Evolutionary conservation across 2,329 filamentous ascomycete species (phyloP).

Genomic region (Sporothrix brunneoviolacea): DNA sequence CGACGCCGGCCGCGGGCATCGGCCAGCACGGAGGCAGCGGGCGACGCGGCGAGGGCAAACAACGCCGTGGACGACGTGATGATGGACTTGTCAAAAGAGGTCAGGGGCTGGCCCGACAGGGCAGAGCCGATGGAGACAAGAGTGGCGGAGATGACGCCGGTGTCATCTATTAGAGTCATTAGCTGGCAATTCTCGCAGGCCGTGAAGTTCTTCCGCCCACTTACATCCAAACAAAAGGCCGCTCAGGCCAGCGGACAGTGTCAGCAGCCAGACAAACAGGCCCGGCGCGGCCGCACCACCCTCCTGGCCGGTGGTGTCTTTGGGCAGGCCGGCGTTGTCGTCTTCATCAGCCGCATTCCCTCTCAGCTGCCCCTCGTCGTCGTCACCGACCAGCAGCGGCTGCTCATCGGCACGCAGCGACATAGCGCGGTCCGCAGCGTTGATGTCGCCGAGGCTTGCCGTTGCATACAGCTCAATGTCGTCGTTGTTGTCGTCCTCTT

Average conservation of each 20-base stretch:
- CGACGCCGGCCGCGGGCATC: slow-evolving; percentile 55
- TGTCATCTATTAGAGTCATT: slow-evolving; percentile 46
- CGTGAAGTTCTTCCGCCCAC: too few species aligned
- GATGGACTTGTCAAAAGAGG: slow-evolving; percentile 60
- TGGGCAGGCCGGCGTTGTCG: background rate
- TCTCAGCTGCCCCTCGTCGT: background rate
- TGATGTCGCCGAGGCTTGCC: background rate
- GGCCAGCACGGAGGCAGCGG: slow-evolving; percentile 57
- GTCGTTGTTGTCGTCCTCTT: slow-evolving; percentile 2
- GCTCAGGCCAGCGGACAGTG: slow-evolving; percentile 59
- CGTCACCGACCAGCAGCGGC: slow-evolving; percentile 13
- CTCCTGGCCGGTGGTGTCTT: background rate
- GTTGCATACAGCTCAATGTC: slow-evolving; percentile 6
- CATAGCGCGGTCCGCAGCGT: background rate
- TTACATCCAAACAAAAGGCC: slow-evolving; percentile 62
- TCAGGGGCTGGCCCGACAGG: slow-evolving; percentile 50
- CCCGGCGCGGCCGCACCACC: slow-evolving; percentile 29
- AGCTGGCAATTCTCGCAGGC: too few species aligned
- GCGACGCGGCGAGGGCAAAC: slow-evolving; percentile 57
- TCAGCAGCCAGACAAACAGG: slow-evolving; percentile 54
- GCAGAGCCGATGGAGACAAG: slow-evolving; percentile 57
- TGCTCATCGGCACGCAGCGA: slow-evolving; percentile 14
- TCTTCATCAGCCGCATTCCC: background rate
- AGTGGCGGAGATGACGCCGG: slow-evolving; percentile 62
- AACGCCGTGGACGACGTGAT: slow-evolving; percentile 65